These are phyloP conservation scores for Claviceps arundinis DNA, from an alignment of 2,329 filamentous ascomycete genomes.

Conservation along the genomic window DNA sequence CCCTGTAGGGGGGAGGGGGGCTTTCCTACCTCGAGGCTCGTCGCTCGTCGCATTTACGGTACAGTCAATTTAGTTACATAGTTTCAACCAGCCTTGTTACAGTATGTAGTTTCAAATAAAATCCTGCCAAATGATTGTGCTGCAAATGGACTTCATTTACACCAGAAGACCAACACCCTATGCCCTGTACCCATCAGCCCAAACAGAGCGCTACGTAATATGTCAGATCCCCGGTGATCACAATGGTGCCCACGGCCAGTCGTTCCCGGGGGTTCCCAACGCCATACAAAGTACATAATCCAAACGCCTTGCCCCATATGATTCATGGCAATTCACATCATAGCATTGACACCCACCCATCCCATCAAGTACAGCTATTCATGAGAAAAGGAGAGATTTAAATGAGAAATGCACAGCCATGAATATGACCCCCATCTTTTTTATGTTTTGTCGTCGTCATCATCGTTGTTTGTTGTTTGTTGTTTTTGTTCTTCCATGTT, in stretches of 20 bases:
- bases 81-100: not conserved
- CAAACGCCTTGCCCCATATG: conserved; percentile 5
- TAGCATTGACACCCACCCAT: not conserved
- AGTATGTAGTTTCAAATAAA: not conserved
- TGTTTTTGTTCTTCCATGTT: not conserved
- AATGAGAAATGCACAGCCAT: not conserved
- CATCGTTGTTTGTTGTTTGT: not conserved
- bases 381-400: not conserved
- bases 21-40: too few species aligned
- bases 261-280: not conserved
- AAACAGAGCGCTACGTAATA: not conserved
- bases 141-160: not conserved
- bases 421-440: not conserved
- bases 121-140: not conserved
- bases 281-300: conserved; percentile 4
- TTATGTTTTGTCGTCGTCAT: not conserved
- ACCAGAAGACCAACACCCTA: not conserved
- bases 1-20: too few species aligned
- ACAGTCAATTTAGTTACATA: not conserved
- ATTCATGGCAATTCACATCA: not conserved
- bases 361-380: not conserved
- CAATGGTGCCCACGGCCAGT: not conserved
- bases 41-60: not conserved
- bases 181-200: not conserved
- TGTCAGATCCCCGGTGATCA: not conserved